Percentiles rank a stretch among this genome's conserved stretches.
phyloP scores from a whole-genome alignment of 2,329 filamentous ascomycete genomes.

The Bimuria novae-zelandiae region DNA sequence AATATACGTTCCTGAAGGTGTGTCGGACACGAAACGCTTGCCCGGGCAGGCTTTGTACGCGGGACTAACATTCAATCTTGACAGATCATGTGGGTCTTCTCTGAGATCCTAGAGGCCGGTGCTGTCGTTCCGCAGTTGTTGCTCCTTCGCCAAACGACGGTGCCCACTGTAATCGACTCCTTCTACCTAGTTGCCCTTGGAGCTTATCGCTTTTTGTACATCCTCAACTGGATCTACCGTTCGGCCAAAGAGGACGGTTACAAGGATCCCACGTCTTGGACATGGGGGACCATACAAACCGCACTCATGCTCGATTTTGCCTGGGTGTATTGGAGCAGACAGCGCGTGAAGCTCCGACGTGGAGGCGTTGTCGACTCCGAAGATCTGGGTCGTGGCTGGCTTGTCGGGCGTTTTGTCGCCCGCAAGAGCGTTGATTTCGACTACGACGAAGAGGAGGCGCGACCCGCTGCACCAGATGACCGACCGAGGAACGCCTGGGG shows the following conservation, averaged over 20 bases:
- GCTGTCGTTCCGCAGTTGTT: conserved; percentile 90
- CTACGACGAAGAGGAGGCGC: conserved; percentile 64
- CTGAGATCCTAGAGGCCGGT: conserved; percentile 87
- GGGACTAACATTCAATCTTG: not conserved
- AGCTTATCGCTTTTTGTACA: conserved; percentile 85
- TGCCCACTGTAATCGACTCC: conserved; percentile 95
- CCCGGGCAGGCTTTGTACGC: not conserved
- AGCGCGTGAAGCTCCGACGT: conserved; percentile 88
- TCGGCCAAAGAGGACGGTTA: conserved; percentile 60
- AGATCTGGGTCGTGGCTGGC: conserved; percentile 82
- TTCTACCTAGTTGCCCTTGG: conserved; percentile 90
- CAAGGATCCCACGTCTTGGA: conserved; percentile 73
- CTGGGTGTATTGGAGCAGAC: conserved; percentile 94
- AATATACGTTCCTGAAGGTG: conserved; percentile 48
- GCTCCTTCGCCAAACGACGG: conserved; percentile 89
- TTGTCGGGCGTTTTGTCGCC: conserved; percentile 78
- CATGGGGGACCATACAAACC: conserved; percentile 89
- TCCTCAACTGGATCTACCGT: conserved; percentile 86
- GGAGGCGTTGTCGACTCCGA: conserved; percentile 90
- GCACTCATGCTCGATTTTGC: conserved; percentile 91
- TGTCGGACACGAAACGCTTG: conserved; percentile 10
- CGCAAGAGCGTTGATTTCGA: conserved; percentile 55
- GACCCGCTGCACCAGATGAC: conserved; percentile 38
- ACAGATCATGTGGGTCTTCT: conserved; percentile 84
- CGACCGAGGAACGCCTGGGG: conserved; percentile 58